Conservation (phyloP, 305 asterid species). For the Fraxinus albicans region DNA sequence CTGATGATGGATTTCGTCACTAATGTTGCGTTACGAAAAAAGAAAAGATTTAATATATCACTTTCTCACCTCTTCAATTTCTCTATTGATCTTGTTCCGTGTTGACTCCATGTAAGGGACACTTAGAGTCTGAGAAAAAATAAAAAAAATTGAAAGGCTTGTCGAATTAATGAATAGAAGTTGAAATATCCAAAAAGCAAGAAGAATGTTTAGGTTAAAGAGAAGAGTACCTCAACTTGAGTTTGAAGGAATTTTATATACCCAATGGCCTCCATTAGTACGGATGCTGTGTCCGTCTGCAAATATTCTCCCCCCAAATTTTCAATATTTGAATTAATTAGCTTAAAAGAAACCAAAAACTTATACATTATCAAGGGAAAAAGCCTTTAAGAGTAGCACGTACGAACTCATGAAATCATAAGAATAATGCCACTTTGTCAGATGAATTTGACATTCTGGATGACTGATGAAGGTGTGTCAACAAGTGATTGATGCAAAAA, state of each 20-base stretch:
- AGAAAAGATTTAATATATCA: not conserved
- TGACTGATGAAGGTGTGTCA: too few species aligned
- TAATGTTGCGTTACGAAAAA: not conserved
- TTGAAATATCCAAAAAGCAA: not conserved
- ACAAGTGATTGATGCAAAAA: too few species aligned
- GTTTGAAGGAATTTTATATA: conserved; percentile 80
- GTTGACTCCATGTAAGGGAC: conserved; percentile 87
- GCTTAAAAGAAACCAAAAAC: not conserved
- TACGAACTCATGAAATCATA: conserved; percentile 7
- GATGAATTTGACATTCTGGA: too few species aligned
- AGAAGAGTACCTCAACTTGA: conserved; percentile 78
- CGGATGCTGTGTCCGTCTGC: conserved; percentile 97
- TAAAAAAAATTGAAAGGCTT: not conserved
- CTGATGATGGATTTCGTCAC: conserved; percentile 13
- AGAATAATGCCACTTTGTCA: too few species aligned
- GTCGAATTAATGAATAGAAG: not conserved
- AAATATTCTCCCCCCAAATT: conserved; percentile 33
- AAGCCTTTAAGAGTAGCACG: not conserved
- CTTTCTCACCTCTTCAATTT: conserved; percentile 51
- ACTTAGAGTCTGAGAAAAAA: conserved; percentile 61
- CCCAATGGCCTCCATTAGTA: conserved; percentile 91
- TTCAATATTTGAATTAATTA: conserved; percentile 10
- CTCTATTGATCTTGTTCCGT: conserved; percentile 48
- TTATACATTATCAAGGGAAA: not conserved
- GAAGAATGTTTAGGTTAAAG: conserved; percentile 30